phyloP scores from a whole-genome alignment of 2,329 filamentous ascomycete species.

The Pezicula carpinea region DNA sequence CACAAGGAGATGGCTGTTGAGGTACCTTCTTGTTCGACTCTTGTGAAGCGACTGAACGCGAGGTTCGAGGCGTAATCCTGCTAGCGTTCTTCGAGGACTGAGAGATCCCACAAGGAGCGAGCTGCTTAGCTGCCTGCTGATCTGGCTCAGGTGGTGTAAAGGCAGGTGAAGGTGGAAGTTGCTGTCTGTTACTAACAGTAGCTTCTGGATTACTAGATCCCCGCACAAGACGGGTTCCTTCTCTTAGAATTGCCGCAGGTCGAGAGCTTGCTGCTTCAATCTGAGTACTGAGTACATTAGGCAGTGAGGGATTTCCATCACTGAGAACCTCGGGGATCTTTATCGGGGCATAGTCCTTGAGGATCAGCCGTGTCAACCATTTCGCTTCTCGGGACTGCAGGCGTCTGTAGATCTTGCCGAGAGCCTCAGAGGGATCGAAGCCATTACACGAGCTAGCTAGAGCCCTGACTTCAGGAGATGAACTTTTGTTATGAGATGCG shows the following conservation, averaged over 20 bases:
- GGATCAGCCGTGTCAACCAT: slow-evolving; percentile 77
- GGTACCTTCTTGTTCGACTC: too few relatives aligned
- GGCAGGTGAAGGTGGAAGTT: not conserved
- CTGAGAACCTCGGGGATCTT: slow-evolving; percentile 45
- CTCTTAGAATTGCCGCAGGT: slow-evolving; percentile 16
- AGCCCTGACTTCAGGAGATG: slow-evolving; percentile 55
- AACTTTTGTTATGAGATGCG: slow-evolving; percentile 67
- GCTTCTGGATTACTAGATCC: not conserved
- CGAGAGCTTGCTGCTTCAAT: slow-evolving; percentile 62
- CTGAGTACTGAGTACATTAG: slow-evolving; percentile 64
- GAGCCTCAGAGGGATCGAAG: slow-evolving; percentile 30
- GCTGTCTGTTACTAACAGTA: not conserved
- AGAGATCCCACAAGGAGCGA: not conserved
- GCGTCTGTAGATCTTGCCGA: slow-evolving; percentile 54
- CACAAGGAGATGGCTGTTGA: too few relatives aligned
- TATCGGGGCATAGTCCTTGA: slow-evolving; percentile 71
- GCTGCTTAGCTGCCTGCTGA: not conserved
- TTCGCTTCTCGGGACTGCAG: slow-evolving; percentile 69
- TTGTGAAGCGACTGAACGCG: too few relatives aligned
- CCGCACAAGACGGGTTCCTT: slow-evolving; percentile 8
- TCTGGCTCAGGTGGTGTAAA: not conserved
- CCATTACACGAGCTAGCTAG: slow-evolving; percentile 6
- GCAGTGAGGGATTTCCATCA: slow-evolving; percentile 54
- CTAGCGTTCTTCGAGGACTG: not conserved
- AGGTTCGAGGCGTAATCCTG: not conserved